Conservation (phyloP, 2,329 filamentous ascomycete genomes). For the Didymella sp. region DNA sequence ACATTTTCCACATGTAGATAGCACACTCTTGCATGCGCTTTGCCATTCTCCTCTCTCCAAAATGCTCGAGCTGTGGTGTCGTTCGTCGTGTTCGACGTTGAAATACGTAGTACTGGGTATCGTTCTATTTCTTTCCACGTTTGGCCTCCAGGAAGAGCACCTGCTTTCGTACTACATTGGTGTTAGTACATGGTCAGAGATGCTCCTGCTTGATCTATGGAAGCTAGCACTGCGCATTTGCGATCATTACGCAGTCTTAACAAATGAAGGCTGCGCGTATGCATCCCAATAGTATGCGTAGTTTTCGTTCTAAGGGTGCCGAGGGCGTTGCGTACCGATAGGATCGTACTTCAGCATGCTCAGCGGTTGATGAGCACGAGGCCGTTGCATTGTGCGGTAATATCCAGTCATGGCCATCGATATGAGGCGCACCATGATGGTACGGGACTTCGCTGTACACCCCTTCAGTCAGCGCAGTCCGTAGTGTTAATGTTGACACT, state of each 20-base stretch:
- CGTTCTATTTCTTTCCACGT: constrained; percentile 66
- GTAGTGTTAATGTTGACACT: not conserved
- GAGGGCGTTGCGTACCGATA: constrained; percentile 68
- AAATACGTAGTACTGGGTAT: not conserved
- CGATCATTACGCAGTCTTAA: no score
- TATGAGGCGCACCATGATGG: constrained; percentile 90
- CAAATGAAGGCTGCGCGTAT: not conserved
- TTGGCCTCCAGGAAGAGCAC: constrained; percentile 96
- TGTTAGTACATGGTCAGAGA: constrained; percentile 25
- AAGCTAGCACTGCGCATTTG: not conserved
- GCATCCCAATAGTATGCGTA: not conserved
- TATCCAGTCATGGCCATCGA: constrained; percentile 99
- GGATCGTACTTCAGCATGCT: constrained; percentile 99
- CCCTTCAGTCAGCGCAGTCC: constrained; percentile 26
- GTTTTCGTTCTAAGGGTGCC: no score
- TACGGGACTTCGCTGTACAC: constrained; percentile 80
- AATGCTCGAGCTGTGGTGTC: not conserved
- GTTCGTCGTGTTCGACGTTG: no score
- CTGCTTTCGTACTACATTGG: constrained; percentile 79
- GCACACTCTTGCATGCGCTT: not conserved
- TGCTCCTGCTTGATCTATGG: not conserved
- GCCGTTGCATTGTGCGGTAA: constrained; percentile 89
- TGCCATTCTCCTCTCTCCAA: not conserved
- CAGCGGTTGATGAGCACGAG: constrained; percentile 79
- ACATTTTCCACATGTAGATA: not conserved